Percentiles rank a stretch among this genome's conserved stretches.
Evolutionary conservation across 1,139 yeast species (phyloP).

Genomic region (Pichia norvegensis): DNA sequence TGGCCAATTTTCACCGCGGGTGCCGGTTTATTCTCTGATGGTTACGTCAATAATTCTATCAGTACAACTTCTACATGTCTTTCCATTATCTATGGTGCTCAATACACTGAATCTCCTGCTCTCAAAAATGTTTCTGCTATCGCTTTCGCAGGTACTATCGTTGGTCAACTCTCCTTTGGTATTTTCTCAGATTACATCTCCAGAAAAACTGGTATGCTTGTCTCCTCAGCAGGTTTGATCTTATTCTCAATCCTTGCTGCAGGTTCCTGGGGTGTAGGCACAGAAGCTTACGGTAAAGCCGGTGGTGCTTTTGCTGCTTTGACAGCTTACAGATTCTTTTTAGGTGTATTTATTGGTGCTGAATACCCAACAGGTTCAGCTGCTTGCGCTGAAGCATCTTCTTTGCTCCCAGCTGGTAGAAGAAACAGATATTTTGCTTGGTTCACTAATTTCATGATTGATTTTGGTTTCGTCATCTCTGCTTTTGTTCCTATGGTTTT

Average conservation of each 20-base stretch:
- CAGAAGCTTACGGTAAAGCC: slow-evolving; percentile 35
- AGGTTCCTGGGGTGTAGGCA: slow-evolving; percentile 77
- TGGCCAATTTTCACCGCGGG: slow-evolving; percentile 87
- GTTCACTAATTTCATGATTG: slow-evolving; percentile 88
- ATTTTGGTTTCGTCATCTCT: slow-evolving; percentile 74
- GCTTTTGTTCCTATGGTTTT: slow-evolving; percentile 83
- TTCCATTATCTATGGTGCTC: slow-evolving; percentile 51
- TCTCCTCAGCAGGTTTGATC: slow-evolving; percentile 65
- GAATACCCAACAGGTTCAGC: slow-evolving; percentile 94
- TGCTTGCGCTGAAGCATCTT: slow-evolving; percentile 88
- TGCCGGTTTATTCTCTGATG: slow-evolving; percentile 86
- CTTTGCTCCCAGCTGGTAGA: slow-evolving; percentile 64
- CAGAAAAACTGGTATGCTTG: slow-evolving; percentile 73
- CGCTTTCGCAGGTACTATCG: slow-evolving; percentile 84
- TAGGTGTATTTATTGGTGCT: slow-evolving; percentile 80
- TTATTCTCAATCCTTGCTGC: slow-evolving; percentile 70
- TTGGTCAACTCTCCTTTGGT: slow-evolving; percentile 81
- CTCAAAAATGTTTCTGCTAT: slow-evolving; percentile 76
- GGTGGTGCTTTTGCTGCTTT: slow-evolving; percentile 75
- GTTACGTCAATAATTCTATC: slow-evolving; percentile 79
- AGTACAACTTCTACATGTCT: slow-evolving; percentile 70
- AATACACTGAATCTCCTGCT: slow-evolving; percentile 57
- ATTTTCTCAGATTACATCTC: slow-evolving; percentile 69
- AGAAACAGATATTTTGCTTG: slow-evolving; percentile 85
- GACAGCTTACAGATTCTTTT: slow-evolving; percentile 76